phyloP scores from a whole-genome alignment of 2,329 filamentous ascomycete genomes.

The Aspergillus ochraceus region DNA sequence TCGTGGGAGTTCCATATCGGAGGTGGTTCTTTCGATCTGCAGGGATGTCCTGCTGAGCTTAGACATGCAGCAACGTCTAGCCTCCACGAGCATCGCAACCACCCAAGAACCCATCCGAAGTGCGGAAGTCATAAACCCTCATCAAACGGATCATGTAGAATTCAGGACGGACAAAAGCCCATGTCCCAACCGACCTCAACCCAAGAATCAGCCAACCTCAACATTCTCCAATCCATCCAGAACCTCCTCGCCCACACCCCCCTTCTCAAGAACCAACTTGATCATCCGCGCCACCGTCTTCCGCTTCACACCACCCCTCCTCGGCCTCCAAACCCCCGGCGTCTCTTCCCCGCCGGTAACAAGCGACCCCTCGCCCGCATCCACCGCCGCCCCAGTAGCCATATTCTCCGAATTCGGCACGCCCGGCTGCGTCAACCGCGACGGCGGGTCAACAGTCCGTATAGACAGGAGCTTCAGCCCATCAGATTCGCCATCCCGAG shows the following conservation, averaged over 20 bases:
- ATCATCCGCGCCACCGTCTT: conserved; percentile 71
- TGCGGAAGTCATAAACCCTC: background rate
- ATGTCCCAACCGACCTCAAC: background rate
- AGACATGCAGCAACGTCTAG: background rate
- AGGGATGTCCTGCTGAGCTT: background rate
- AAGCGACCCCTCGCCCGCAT: conserved; percentile 41
- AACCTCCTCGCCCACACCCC: conserved; percentile 83
- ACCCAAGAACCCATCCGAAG: background rate
- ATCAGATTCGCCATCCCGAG: conserved; percentile 36
- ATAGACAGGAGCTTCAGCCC: conserved; percentile 66
- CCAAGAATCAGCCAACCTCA: conserved; percentile 56
- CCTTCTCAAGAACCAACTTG: conserved; percentile 70
- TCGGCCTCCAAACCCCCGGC: conserved; percentile 79
- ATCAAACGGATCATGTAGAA: background rate
- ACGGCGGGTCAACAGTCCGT: conserved; percentile 73
- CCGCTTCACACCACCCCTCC: conserved; percentile 78
- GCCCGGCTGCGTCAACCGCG: conserved; percentile 69
- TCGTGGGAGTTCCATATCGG: background rate
- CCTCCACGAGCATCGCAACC: background rate
- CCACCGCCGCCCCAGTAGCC: conserved; percentile 47
- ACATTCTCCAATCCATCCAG: conserved; percentile 72
- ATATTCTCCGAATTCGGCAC: conserved; percentile 65
- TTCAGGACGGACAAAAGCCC: background rate
- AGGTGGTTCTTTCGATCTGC: background rate
- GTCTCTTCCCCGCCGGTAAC: conserved; percentile 60